Percentiles rank a stretch among this genome's conserved stretches.
Conservation (phyloP, 192 early-diverging fungal species). For the Chytriomyces sp. region DNA sequence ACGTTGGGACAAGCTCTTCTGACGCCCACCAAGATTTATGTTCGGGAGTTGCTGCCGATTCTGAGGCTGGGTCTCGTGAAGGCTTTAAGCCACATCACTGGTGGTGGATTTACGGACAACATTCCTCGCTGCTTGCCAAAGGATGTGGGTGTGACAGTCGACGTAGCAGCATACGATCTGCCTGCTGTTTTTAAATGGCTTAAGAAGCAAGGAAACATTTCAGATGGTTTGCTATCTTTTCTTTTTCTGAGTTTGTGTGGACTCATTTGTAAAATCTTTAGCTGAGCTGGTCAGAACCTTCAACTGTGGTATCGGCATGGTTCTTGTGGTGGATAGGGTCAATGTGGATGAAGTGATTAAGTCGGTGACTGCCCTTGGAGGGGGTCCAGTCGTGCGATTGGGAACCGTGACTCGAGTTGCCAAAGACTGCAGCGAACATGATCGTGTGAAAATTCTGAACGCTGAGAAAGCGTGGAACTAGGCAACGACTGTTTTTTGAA, state of each 20-base stretch:
- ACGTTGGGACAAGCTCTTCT: constrained; percentile 86
- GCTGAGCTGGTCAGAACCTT: constrained; percentile 96
- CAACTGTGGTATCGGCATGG: constrained; percentile 99
- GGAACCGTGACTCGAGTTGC: constrained; percentile 5
- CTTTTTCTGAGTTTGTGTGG: neutral
- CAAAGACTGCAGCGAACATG: constrained; percentile 17
- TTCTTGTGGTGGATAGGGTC: constrained; percentile 74
- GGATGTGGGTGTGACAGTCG: constrained; percentile 77
- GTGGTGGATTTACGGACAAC: constrained; percentile 97
- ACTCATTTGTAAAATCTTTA: constrained; percentile 27
- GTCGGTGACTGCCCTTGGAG: neutral
- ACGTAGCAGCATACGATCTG: constrained; percentile 78
- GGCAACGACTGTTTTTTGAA: neutral
- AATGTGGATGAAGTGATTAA: constrained; percentile 62
- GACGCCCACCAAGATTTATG: constrained; percentile 94
- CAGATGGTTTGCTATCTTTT: constrained; percentile 48
- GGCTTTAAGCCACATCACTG: constrained; percentile 98
- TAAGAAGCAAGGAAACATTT: constrained; percentile 78
- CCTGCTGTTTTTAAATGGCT: constrained; percentile 97
- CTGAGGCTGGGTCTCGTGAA: constrained; percentile 79
- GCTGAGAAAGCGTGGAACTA: constrained; percentile 13
- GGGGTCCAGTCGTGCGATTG: constrained; percentile 14
- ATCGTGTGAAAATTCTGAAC: constrained; percentile 28
- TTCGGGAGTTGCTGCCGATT: constrained; percentile 85
- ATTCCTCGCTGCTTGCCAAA: constrained; percentile 94